A percentile compares a stretch with the other conserved stretches of the same genome.
Evolutionary conservation across 768 basidiomycete species (phyloP).

Genomic region (Strobilomyces echinocephalus): DNA sequence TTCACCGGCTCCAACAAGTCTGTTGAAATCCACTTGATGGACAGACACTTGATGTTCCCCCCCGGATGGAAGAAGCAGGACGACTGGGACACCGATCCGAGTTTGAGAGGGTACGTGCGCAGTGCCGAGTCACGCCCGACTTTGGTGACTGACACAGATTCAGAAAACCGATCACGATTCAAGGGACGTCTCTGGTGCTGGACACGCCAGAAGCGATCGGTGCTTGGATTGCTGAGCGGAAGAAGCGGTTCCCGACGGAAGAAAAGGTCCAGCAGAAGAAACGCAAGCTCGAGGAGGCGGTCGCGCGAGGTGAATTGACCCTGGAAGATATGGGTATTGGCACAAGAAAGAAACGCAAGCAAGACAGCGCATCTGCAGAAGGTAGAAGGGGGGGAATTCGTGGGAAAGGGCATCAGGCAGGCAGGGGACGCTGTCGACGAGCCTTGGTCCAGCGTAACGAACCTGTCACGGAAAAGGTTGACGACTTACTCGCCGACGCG

Average conservation of each 20-base stretch:
- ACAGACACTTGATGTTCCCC: constrained; percentile 81
- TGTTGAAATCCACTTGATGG: constrained; percentile 83
- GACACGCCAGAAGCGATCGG: constrained; percentile 79
- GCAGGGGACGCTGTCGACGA: constrained; percentile 30
- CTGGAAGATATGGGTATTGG: constrained; percentile 41
- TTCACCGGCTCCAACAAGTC: constrained; percentile 68
- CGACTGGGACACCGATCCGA: constrained; percentile 82
- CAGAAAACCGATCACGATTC: constrained; percentile 70
- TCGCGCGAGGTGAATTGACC: constrained; percentile 71
- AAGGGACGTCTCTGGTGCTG: constrained; percentile 72
- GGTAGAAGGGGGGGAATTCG: constrained; percentile 1
- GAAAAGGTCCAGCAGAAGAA: constrained; percentile 74
- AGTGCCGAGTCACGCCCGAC: background rate
- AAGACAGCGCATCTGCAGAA: constrained; percentile 15
- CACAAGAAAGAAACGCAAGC: constrained; percentile 40
- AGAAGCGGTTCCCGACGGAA: constrained; percentile 76
- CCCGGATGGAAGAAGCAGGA: constrained; percentile 59
- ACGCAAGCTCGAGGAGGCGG: constrained; percentile 70
- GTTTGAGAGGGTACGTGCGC: constrained; percentile 61
- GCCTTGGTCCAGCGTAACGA: background rate
- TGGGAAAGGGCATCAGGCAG: constrained; percentile 20
- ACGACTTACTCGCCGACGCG: background rate
- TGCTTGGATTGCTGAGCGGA: constrained; percentile 87
- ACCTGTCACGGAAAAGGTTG: background rate
- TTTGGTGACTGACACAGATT: constrained; percentile 5